Conservation (phyloP, 176 grass and related monocot species). For the Dactylis glomerata region DNA sequence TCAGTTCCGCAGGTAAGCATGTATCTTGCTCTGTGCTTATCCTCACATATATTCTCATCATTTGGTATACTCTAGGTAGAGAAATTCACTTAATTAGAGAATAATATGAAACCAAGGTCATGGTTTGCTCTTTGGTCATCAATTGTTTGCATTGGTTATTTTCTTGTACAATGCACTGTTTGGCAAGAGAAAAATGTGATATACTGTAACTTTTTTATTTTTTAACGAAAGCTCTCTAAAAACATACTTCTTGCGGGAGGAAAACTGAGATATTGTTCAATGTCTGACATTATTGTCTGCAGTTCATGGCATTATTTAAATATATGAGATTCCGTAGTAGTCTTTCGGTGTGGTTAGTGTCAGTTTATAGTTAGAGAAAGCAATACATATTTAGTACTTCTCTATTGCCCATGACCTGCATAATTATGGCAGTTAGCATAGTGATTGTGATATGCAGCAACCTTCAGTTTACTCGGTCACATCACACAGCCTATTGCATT, state of each 20-base stretch:
- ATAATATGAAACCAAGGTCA: neutral
- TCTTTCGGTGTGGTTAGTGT: constrained; percentile 20
- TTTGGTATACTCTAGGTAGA: neutral
- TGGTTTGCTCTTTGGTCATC: neutral
- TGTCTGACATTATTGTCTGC: neutral
- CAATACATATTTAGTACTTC: neutral
- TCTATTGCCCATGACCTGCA: constrained; percentile 15
- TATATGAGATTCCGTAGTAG: neutral
- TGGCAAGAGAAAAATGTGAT: neutral
- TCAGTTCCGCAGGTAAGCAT: constrained; percentile 76
- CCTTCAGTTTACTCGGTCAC: neutral
- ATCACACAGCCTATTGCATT: constrained; percentile 17
- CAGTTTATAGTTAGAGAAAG: constrained; percentile 3
- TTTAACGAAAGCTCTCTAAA: neutral
- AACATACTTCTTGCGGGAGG: neutral
- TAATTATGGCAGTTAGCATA: constrained; percentile 5
- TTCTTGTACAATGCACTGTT: neutral
- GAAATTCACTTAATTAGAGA: neutral
- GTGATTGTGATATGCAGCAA: neutral
- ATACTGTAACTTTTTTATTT: too few relatives aligned
- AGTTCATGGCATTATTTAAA: constrained; percentile 7
- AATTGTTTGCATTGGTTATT: constrained; percentile 2
- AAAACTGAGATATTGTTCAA: neutral
- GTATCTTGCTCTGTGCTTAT: constrained; percentile 18
- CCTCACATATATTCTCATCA: neutral